Conservation (phyloP, 768 basidiomycete species). For the Phallus indusiatus region DNA sequence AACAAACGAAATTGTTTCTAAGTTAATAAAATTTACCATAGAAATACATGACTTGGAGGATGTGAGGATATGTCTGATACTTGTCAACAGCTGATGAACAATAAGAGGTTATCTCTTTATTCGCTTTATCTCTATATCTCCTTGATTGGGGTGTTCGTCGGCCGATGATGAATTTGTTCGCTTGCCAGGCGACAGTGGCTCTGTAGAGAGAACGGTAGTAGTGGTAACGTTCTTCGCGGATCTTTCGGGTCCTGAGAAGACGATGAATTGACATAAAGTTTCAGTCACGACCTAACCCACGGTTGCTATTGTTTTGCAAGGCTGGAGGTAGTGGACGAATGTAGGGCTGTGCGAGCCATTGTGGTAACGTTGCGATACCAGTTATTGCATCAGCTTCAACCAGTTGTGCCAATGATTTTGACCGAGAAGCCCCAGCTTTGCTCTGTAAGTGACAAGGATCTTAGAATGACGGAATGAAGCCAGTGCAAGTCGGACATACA, state of each 20-base stretch:
- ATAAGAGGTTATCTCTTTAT: neutral
- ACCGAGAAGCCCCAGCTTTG: constrained; percentile 34
- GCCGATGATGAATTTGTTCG: neutral
- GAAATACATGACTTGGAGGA: neutral
- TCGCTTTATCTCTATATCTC: neutral
- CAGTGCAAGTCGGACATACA: constrained; percentile 24
- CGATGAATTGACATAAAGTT: neutral
- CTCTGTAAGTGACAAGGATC: constrained; percentile 9
- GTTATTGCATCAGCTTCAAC: constrained; percentile 34
- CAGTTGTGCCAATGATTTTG: constrained; percentile 26
- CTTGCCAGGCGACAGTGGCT: neutral
- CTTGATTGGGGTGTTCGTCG: neutral
- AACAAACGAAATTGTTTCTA: neutral
- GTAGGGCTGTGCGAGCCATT: constrained; percentile 69
- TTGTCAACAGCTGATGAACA: neutral
- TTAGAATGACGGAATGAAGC: neutral
- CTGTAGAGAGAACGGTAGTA: neutral
- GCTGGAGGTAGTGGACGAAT: constrained; percentile 33
- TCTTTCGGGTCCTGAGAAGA: neutral
- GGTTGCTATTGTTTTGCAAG: neutral
- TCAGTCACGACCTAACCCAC: neutral
- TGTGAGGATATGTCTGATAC: neutral
- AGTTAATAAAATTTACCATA: neutral
- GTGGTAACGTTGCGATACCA: constrained; percentile 46
- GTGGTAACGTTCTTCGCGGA: neutral